phyloP scores from a whole-genome alignment of 1,284 basidiomycete species.

The Somion occarium region DNA sequence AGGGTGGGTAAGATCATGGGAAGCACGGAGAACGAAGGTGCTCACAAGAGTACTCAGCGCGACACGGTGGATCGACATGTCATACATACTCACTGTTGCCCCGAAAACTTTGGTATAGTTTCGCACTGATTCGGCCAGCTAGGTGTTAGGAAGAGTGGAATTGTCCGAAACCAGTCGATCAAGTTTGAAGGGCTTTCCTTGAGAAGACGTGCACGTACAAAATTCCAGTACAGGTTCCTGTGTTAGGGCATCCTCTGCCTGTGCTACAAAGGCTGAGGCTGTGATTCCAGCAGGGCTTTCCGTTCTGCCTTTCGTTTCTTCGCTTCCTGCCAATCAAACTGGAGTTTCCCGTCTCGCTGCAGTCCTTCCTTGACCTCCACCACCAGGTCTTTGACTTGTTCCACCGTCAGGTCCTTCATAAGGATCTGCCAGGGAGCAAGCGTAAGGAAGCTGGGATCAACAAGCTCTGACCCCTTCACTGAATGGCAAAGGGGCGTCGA shows the following conservation, averaged over 20 bases:
- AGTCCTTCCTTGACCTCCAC: constrained; percentile 25
- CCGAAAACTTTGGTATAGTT: too few species aligned
- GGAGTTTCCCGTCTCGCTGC: constrained; percentile 17
- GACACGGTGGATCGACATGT: too few species aligned
- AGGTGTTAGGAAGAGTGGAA: too few species aligned
- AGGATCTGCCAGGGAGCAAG: constrained; percentile 22
- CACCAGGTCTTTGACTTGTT: constrained; percentile 21
- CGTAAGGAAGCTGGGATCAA: constrained; percentile 11
- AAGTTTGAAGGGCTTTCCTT: too few species aligned
- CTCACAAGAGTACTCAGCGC: too few species aligned
- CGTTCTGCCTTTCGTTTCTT: constrained; percentile 15
- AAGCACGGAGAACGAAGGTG: not conserved
- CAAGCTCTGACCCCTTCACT: not conserved
- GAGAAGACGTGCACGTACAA: too few species aligned
- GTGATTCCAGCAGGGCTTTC: not conserved
- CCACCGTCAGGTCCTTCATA: constrained; percentile 22
- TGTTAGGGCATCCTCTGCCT: too few species aligned
- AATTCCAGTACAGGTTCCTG: too few species aligned
- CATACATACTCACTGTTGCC: too few species aligned
- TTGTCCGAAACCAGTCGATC: too few species aligned
- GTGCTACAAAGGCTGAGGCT: not conserved
- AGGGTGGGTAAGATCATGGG: not conserved
- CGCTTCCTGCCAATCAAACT: constrained; percentile 18
- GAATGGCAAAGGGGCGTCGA: not conserved
- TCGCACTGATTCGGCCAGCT: too few species aligned